Percentiles rank a stretch among this genome's conserved stretches.
Evolutionary conservation across 2,329 filamentous ascomycete species (phyloP).

Genomic region (Trichoderma afroharzianum): DNA sequence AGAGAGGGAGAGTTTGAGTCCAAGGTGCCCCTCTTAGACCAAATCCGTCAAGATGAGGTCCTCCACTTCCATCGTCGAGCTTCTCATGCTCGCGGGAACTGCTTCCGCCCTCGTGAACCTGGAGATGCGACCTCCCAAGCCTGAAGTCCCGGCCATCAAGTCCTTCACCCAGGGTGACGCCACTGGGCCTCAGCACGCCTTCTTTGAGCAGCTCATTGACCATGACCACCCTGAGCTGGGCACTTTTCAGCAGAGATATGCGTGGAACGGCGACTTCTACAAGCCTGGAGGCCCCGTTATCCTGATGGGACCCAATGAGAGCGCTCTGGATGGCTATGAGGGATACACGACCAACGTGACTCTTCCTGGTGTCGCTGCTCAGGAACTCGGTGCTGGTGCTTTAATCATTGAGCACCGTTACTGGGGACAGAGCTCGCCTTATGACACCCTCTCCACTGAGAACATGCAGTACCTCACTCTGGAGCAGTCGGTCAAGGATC

Average conservation of each 20-base stretch:
- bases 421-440: constrained; percentile 71
- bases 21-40: background rate
- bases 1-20: background rate
- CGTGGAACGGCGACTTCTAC: constrained; percentile 73
- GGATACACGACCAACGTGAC: constrained; percentile 69
- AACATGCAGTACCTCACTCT: constrained; percentile 74
- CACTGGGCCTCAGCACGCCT: constrained; percentile 6
- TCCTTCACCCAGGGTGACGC: background rate
- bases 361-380: constrained; percentile 60
- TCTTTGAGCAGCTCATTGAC: constrained; percentile 56
- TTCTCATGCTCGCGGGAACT: constrained; percentile 3
- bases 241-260: constrained; percentile 70
- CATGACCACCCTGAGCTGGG: constrained; percentile 53
- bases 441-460: constrained; percentile 57
- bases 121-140: background rate
- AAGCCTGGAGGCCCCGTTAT: constrained; percentile 76
- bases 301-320: constrained; percentile 64
- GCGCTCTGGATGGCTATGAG: constrained; percentile 52
- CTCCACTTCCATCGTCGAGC: background rate
- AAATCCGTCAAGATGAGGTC: constrained; percentile 7
- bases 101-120: background rate
- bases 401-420: constrained; percentile 81
- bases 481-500: constrained; percentile 72
- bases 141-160: background rate
- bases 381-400: constrained; percentile 65